Percentiles rank a stretch among this genome's conserved stretches.
Evolutionary conservation across 2,329 filamentous ascomycete genomes (phyloP).

Genomic region (Colletotrichum tanaceti): DNA sequence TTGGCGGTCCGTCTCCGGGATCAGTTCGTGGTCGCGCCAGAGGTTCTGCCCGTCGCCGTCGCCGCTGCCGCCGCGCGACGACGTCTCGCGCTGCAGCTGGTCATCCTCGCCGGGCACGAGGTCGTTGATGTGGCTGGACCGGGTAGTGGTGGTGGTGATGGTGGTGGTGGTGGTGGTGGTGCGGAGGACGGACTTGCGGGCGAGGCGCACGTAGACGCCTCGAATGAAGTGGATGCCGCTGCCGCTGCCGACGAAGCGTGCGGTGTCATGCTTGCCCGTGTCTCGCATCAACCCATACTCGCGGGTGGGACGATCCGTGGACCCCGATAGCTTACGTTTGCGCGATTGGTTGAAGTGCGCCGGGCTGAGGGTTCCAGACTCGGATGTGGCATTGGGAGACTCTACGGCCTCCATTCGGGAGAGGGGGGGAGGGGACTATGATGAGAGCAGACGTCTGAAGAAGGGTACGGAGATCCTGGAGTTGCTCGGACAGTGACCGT

Average conservation of each 20-base stretch:
- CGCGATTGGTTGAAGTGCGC: constrained; percentile 43
- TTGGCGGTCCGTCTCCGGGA: constrained; percentile 14
- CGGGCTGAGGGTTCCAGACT: constrained; percentile 42
- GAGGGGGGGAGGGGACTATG: not conserved
- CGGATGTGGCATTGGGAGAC: constrained; percentile 47
- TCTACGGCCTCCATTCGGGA: constrained; percentile 46
- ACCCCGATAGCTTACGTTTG: constrained; percentile 48
- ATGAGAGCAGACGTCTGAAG: no score
- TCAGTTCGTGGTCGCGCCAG: constrained; percentile 53
- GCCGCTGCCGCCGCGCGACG: no score
- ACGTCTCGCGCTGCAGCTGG: constrained; percentile 49
- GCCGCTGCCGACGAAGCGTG: constrained; percentile 67
- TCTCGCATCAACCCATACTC: constrained; percentile 62
- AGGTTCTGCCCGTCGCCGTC: constrained; percentile 45
- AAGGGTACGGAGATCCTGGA: not conserved
- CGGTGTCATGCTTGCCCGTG: constrained; percentile 57
- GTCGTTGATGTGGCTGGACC: constrained; percentile 45
- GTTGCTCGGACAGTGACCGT: not conserved
- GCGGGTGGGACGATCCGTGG: constrained; percentile 45
- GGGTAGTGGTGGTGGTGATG: no score
- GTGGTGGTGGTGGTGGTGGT: not conserved
- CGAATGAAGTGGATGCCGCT: constrained; percentile 71
- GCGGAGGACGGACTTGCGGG: constrained; percentile 44
- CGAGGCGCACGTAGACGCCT: constrained; percentile 63
- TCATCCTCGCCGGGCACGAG: constrained; percentile 70